phyloP scores from a whole-genome alignment of 2,329 filamentous ascomycete species.

The Dactylellina cionopaga region DNA sequence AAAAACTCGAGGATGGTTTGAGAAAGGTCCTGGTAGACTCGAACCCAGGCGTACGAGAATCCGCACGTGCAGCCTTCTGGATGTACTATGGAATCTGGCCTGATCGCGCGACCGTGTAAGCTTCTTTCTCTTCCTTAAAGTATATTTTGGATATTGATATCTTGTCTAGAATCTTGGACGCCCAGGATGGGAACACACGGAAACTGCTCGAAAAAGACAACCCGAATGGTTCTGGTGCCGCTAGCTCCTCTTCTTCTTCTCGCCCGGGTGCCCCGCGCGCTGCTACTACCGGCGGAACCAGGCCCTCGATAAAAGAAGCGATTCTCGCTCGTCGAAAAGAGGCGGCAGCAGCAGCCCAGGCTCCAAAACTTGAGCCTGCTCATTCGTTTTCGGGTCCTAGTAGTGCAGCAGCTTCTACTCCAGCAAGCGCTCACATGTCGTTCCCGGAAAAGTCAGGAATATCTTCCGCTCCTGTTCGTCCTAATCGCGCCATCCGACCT shows the following conservation, averaged over 20 bases:
- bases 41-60: conserved; percentile 88
- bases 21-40: conserved; percentile 88
- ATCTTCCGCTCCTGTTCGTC: conserved; percentile 70
- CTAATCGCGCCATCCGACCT: conserved; percentile 54
- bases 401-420: conserved; percentile 27
- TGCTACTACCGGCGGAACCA: conserved; percentile 64
- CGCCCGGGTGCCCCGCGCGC: conserved; percentile 59
- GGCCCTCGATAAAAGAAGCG: conserved; percentile 79
- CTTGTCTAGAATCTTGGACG: conserved; percentile 71
- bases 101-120: conserved; percentile 76
- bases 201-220: conserved; percentile 86
- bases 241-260: background rate
- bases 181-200: conserved; percentile 80
- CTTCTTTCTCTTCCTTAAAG: background rate
- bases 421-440: conserved; percentile 60
- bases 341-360: conserved; percentile 41
- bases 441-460: conserved; percentile 61
- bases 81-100: conserved; percentile 81
- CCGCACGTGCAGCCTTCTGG: conserved; percentile 88
- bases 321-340: conserved; percentile 68
- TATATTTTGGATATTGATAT: conserved; percentile 40
- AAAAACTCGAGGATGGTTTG: conserved; percentile 85
- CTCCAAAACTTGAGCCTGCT: conserved; percentile 59
- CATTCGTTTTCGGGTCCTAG: conserved; percentile 25
- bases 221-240: conserved; percentile 69